Percentiles rank a stretch among this genome's conserved stretches.
Evolutionary conservation across 2,329 filamentous ascomycete genomes (phyloP).

Genomic region (Beauveria australis): DNA sequence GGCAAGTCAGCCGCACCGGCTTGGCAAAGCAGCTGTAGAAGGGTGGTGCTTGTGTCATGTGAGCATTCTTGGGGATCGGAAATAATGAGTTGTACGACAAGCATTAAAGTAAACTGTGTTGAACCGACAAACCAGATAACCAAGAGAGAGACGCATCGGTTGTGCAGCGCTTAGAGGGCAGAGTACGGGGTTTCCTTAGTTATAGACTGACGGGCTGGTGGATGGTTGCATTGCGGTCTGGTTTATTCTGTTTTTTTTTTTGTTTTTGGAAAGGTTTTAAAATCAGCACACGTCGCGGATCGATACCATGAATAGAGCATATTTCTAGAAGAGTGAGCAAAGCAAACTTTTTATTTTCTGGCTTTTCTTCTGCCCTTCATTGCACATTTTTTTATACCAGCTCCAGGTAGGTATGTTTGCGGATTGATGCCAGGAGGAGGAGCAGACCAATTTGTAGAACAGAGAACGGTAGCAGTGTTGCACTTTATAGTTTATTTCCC

Average conservation of each 20-base stretch:
- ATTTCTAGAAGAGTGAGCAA: not conserved
- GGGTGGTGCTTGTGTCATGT: too few species aligned
- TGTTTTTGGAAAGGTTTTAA: not conserved
- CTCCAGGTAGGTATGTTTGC: too few species aligned
- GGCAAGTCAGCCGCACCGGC: slow-evolving; percentile 30
- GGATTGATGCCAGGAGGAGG: too few species aligned
- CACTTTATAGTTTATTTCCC: not conserved
- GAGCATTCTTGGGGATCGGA: not conserved
- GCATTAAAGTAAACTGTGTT: too few species aligned
- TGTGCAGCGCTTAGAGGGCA: not conserved
- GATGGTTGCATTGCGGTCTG: not conserved
- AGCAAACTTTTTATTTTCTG: too few species aligned
- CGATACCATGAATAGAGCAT: slow-evolving; percentile 5
- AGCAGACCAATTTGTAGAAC: too few species aligned
- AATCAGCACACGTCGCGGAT: not conserved
- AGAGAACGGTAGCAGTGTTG: too few species aligned
- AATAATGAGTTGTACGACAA: not conserved
- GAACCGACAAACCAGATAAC: too few species aligned
- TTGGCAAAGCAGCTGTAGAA: slow-evolving; percentile 16
- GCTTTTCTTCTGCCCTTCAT: not conserved
- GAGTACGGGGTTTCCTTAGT: not conserved
- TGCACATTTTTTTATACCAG: too few species aligned
- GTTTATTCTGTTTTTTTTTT: not conserved
- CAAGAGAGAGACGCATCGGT: too few species aligned
- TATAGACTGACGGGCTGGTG: not conserved